phyloP scores from a whole-genome alignment of 768 basidiomycete species.

The Podaxis mareebaensis region DNA sequence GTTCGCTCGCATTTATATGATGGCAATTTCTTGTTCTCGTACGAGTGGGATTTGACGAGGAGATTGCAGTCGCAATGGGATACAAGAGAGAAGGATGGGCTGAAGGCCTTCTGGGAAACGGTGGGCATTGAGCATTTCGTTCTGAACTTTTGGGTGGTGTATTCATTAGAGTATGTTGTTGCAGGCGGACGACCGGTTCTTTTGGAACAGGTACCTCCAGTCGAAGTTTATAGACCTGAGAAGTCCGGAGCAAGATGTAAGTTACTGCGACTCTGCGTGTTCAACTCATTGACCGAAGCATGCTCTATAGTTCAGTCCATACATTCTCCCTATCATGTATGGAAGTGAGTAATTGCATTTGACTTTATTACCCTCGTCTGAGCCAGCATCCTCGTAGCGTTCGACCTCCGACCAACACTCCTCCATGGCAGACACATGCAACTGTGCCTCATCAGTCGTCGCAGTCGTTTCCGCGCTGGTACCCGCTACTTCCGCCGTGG shows the following conservation, averaged over 20 bases:
- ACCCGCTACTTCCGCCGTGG: slow-evolving; percentile 97
- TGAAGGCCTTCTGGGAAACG: slow-evolving; percentile 73
- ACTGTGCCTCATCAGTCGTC: slow-evolving; percentile 87
- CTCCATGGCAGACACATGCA: slow-evolving; percentile 80
- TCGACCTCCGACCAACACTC: slow-evolving; percentile 76
- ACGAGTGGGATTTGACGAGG: slow-evolving; percentile 87
- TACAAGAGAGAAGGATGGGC: slow-evolving; percentile 47
- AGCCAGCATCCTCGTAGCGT: slow-evolving; percentile 50
- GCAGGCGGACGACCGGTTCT: slow-evolving; percentile 95
- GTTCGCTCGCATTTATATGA: slow-evolving; percentile 80
- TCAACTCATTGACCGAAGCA: not conserved
- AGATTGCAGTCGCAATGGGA: slow-evolving; percentile 83
- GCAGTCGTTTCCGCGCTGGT: slow-evolving; percentile 92
- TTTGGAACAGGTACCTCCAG: slow-evolving; percentile 90
- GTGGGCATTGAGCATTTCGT: slow-evolving; percentile 43
- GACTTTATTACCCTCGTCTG: slow-evolving; percentile 5
- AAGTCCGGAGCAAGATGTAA: slow-evolving; percentile 59
- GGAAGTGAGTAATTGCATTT: slow-evolving; percentile 68
- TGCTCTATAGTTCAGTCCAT: slow-evolving; percentile 68
- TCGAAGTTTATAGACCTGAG: slow-evolving; percentile 57
- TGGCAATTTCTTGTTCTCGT: slow-evolving; percentile 89
- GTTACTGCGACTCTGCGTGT: slow-evolving; percentile 22
- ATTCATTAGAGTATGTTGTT: not conserved
- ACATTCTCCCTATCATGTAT: slow-evolving; percentile 91
- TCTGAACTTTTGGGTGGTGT: not conserved